Base-by-base conservation (phyloP, 202 grass and related monocot species). In the Zizania palustris region DNA sequence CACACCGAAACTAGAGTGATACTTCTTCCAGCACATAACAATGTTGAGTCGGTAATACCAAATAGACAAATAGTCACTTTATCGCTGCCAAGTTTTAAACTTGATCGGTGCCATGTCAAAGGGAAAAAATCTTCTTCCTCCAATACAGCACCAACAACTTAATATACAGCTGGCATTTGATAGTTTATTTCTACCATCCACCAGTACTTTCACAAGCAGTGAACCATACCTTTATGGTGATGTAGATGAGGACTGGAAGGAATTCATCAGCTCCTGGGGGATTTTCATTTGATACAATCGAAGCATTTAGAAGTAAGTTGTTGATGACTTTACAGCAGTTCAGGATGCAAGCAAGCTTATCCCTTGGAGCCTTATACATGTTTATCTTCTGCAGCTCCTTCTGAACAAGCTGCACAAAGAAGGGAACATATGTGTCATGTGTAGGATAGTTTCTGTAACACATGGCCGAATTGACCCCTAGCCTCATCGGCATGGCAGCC, bases 321-420 rank as follows among this genome's bases (percentile, higher is more conserved):
- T 92, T 98, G 53, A 98, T 95, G 36, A 95, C 95, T 87, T 92
- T 95, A 83, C 95, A 98, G 66, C 95, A 98, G 80, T 98, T 98
- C 65, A 98, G 84, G 71, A 98, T 88, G 68, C 91, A 95, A 56
- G 90, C 81, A 67, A 98, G 87, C 76, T 98, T 98, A 83, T 95
- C 95, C 67, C 95, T 90, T 70, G 95, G 95, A 66, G 95, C 95
- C 81, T 95, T 98, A 66, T 90, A 94, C 89, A 92, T 81, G 59
- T 98, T 95, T 75, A 98, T 98, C 85, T 98, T 98, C 54, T 98
- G 95, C 66, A 98, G 72, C 81, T 95, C 95, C 77, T 98, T 98
- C 71, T 94, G 91, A 4, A 91, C 95, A 79, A 98, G 89, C 95
- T 98, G 75, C 55, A 87, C 64, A 56, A 86, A 88, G 13, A 73